These are phyloP conservation scores for Cruciata laevipes DNA, from an alignment of 257 asterid genomes.

Conservation along the genomic window DNA sequence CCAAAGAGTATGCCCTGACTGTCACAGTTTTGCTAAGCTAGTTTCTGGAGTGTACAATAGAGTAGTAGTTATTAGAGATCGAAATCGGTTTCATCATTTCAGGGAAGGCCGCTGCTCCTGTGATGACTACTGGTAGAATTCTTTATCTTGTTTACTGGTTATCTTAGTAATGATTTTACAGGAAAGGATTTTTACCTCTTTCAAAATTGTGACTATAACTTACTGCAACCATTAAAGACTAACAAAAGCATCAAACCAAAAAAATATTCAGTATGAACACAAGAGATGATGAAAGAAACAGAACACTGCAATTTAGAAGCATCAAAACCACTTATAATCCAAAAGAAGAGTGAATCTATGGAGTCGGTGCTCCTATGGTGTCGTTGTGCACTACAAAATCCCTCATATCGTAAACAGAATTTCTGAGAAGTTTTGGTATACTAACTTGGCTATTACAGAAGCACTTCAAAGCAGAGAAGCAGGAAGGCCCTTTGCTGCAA, in stretches of 20 bases:
- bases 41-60: constrained; percentile 65
- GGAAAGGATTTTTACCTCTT: neutral
- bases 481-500: constrained; percentile 9
- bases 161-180: neutral
- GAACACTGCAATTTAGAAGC: neutral
- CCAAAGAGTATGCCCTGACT: constrained; percentile 59
- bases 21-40: constrained; percentile 62
- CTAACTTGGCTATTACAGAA: constrained; percentile 25
- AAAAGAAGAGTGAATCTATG: constrained; percentile 7
- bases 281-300: neutral
- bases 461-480: constrained; percentile 15
- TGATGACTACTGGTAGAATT: constrained; percentile 59
- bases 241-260: neutral
- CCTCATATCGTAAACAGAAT: constrained; percentile 21
- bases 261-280: neutral
- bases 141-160: neutral
- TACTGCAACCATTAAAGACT: neutral
- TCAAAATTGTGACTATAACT: neutral
- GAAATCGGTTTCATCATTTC: constrained; percentile 68
- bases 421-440: constrained; percentile 28
- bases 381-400: constrained; percentile 17
- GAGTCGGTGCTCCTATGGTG: constrained; percentile 17
- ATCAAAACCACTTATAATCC: neutral
- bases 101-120: constrained; percentile 67
- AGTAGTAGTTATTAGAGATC: constrained; percentile 65